Conservation (phyloP, 2,329 filamentous ascomycete species). For the Aspergillus sp. region DNA sequence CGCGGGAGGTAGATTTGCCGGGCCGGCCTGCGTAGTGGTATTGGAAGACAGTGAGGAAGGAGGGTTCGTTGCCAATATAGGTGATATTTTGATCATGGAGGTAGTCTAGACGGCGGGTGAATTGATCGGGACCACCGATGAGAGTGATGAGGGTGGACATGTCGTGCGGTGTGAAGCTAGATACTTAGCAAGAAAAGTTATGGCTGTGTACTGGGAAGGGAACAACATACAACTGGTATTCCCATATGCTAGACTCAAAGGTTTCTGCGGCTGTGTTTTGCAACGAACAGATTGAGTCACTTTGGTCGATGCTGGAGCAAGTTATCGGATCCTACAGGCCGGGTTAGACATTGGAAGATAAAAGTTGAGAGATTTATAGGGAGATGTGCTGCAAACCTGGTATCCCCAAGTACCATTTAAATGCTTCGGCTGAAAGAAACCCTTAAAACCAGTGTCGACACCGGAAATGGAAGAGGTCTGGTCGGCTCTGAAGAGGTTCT, state of each 20-base stretch:
- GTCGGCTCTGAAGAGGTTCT: conserved; percentile 64
- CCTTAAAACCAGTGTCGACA: conserved; percentile 63
- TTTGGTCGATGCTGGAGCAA: conserved; percentile 57
- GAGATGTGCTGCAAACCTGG: conserved; percentile 44
- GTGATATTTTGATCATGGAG: conserved; percentile 63
- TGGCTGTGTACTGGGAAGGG: conserved; percentile 43
- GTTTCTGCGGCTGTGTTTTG: conserved; percentile 34
- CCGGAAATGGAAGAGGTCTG: conserved; percentile 59
- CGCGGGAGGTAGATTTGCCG: conserved; percentile 49
- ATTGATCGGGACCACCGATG: conserved; percentile 58
- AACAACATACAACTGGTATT: conserved; percentile 51
- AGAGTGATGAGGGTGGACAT: conserved; percentile 56
- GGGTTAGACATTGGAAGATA: background rate
- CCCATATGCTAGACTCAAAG: conserved; percentile 38
- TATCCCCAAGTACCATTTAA: conserved; percentile 68
- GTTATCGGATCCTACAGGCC: conserved; percentile 53
- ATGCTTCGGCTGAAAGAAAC: conserved; percentile 71
- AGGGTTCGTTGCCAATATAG: conserved; percentile 66
- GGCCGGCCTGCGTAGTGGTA: conserved; percentile 69
- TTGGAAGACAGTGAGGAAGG: conserved; percentile 65
- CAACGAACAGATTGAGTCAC: conserved; percentile 31
- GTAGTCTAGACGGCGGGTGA: conserved; percentile 61
- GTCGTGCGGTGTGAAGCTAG: conserved; percentile 56
- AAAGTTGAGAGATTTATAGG: background rate
- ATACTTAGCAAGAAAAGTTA: conserved; percentile 42